A percentile compares a stretch with the other conserved stretches of the same genome.
Conservation (phyloP, 2,329 filamentous ascomycete genomes). For the Beauveria caledonica region DNA sequence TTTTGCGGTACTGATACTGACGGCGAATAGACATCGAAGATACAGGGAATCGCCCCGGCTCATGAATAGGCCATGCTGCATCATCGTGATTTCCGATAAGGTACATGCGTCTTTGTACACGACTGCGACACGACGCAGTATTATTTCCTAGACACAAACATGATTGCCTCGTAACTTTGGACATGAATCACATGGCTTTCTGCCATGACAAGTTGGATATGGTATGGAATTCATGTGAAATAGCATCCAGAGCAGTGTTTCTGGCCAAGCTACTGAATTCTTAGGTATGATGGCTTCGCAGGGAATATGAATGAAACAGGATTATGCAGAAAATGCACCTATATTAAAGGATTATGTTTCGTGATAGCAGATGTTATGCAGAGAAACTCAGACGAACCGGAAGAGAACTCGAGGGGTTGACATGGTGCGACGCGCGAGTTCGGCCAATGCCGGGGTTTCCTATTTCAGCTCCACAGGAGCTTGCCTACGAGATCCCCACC, state of each 20-base stretch:
- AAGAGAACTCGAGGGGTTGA: neutral
- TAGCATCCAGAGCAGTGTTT: no score
- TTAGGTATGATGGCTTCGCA: no score
- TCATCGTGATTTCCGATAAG: neutral
- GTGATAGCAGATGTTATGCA: no score
- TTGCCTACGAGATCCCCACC: neutral
- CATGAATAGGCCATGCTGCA: neutral
- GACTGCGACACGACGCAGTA: neutral
- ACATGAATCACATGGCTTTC: neutral
- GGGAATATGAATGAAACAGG: no score
- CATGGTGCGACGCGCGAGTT: neutral
- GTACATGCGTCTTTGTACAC: neutral
- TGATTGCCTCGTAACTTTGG: neutral
- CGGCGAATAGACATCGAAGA: neutral
- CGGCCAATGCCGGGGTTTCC: neutral
- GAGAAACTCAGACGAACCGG: no score
- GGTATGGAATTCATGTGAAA: no score
- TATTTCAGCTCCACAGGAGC: conserved; percentile 6
- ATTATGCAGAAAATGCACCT: no score
- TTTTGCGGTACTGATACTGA: neutral
- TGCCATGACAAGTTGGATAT: neutral
- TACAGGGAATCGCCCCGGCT: neutral
- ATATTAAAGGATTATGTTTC: no score
- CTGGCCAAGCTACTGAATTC: no score
- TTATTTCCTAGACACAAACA: neutral